Evolutionary conservation across 2,329 filamentous ascomycete genomes (phyloP), one percentile per base, ranked within the genome.

Genomic region (Talaromyces sp.): DNA sequence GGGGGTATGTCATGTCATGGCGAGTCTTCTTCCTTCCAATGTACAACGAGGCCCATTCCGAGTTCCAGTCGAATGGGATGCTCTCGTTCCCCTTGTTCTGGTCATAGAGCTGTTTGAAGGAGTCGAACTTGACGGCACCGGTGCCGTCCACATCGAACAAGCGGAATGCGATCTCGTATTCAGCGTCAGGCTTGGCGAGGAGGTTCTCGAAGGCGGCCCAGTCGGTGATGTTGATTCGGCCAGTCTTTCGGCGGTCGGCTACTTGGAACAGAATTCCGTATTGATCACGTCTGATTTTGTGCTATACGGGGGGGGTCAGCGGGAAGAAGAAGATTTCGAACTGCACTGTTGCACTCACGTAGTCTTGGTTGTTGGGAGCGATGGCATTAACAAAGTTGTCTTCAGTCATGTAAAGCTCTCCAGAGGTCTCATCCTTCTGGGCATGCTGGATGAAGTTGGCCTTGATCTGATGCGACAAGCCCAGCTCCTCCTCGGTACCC

Each of bases 141-240:
- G 87, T 90, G 64, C 90, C 86, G 57, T 94, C 88, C 69, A 91
- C 84, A 73, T 98, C 94, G 78, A 99, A 99, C 60, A 99, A 85
- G 70, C 95, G 91, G 81, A 98, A 99, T 16, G 95, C 94, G 70
- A 99, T 96, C 78, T 98, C 93, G 79, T 99, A 99, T 80, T 99
- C 95, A 75, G 95, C 95, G 73, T 98, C 95, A 65, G 95, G 90
- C 79, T 97, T 98, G 68, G 85, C 84, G 63, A 99, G 87, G 65
- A 99, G 85, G 81, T 96, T 96, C 80, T 97, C 91, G 78, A 98
- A 99, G 66, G 90, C 89, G 54, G 85, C 87, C 92, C 94, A 99
- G 79, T 99, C 95, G 63, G 87, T 82, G 60, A 98, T 80, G 68
- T 81, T 90, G 68, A 99, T 83, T 69, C 85, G 88, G 65, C 93